Evolutionary conservation across 495 filamentous ascomycete genomes (phyloP).

Genomic region (Xylaria cubensis): DNA sequence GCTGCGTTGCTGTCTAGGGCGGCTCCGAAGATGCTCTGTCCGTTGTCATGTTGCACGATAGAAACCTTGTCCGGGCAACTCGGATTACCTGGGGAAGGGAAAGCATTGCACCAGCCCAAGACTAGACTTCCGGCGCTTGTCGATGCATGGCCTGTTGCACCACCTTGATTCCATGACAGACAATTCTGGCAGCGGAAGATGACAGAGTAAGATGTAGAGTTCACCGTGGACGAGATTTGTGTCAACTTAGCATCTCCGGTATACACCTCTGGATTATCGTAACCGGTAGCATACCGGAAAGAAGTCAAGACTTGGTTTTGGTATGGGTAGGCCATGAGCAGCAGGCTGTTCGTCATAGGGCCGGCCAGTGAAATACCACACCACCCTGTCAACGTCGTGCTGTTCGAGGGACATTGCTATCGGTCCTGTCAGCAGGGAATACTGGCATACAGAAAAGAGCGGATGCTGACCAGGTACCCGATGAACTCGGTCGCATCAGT

Average conservation of each 20-base stretch:
- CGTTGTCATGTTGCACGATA: constrained; percentile 53
- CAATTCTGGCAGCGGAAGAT: constrained; percentile 71
- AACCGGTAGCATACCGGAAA: constrained; percentile 64
- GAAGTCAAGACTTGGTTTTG: constrained; percentile 58
- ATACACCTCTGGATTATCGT: constrained; percentile 63
- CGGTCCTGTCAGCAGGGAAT: constrained; percentile 29
- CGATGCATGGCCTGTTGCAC: constrained; percentile 47
- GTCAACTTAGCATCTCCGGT: constrained; percentile 63
- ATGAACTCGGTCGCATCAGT: constrained; percentile 57
- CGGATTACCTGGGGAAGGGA: constrained; percentile 39
- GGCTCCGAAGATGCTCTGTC: constrained; percentile 53
- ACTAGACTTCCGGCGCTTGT: constrained; percentile 47
- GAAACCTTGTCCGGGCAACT: constrained; percentile 41
- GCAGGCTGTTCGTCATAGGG: constrained; percentile 63
- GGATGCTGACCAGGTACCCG: constrained; percentile 46
- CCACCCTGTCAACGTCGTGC: constrained; percentile 54
- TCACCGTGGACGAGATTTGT: constrained; percentile 63
- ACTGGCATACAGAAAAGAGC: neutral
- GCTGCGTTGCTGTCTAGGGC: constrained; percentile 46
- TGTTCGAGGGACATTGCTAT: constrained; percentile 32
- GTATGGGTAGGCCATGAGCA: constrained; percentile 64
- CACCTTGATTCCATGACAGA: constrained; percentile 61
- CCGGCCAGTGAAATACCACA: constrained; percentile 64
- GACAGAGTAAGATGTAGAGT: constrained; percentile 59
- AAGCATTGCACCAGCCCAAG: constrained; percentile 56